phyloP scores from a whole-genome alignment of 129 eudicot genomes.

The Heracleum sosnowskyi region DNA sequence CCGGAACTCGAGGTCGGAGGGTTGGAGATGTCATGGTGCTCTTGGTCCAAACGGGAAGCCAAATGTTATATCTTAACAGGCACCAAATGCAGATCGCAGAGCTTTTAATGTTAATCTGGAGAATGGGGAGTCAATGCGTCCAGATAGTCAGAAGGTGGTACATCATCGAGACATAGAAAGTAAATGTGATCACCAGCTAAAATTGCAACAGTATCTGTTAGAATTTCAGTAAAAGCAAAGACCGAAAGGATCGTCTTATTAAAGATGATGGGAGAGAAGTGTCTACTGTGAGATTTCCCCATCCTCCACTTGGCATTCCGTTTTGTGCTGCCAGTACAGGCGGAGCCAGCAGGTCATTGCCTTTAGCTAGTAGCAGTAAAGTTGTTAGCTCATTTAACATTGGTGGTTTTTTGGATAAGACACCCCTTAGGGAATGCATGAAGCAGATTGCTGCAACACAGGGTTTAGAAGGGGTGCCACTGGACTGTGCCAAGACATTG shows the following conservation, averaged over 20 bases:
- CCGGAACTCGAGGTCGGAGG: slow-evolving; percentile 45
- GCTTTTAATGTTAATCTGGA: slow-evolving; percentile 33
- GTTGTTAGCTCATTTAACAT: too few species aligned
- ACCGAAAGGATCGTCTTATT: slow-evolving; percentile 25
- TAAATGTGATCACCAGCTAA: slow-evolving; percentile 26
- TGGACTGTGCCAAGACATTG: slow-evolving; percentile 70
- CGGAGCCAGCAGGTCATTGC: slow-evolving; percentile 48
- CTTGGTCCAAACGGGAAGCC: slow-evolving; percentile 59
- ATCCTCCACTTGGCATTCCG: slow-evolving; percentile 89
- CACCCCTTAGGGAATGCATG: too few species aligned
- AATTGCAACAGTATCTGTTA: slow-evolving; percentile 23
- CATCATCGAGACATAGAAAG: slow-evolving; percentile 30
- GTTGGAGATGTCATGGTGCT: slow-evolving; percentile 48
- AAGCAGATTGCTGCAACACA: slow-evolving; percentile 51
- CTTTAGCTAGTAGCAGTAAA: slow-evolving; percentile 33
- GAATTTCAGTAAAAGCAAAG: slow-evolving; percentile 35
- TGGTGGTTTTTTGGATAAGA: too few species aligned
- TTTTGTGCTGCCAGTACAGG: slow-evolving; percentile 48
- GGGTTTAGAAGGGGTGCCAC: slow-evolving; percentile 71
- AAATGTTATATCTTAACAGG: slow-evolving; percentile 18
- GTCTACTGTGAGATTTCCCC: slow-evolving; percentile 39
- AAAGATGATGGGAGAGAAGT: slow-evolving; percentile 39
- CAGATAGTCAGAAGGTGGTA: slow-evolving; percentile 40
- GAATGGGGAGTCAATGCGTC: slow-evolving; percentile 45
- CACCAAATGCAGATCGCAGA: slow-evolving; percentile 26